A percentile compares a stretch with the other conserved stretches of the same genome.
Conservation (phyloP, 2,329 filamentous ascomycete species). For the Hypocrella siamensis region DNA sequence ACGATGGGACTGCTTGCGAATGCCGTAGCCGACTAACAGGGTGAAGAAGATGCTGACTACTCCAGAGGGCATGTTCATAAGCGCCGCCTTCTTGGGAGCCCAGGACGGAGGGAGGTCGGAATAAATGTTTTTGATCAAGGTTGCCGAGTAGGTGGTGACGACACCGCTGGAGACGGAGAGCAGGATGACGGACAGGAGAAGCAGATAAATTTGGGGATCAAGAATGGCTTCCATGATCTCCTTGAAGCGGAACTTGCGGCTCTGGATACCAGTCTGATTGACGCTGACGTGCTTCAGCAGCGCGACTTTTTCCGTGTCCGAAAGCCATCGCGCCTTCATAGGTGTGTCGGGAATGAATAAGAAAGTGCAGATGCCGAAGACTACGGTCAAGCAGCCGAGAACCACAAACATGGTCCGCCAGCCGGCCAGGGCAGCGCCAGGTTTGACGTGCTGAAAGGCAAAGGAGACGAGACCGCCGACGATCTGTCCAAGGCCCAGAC, state of each 20-base stretch:
- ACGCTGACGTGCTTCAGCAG: constrained; percentile 36
- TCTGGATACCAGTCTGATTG: constrained; percentile 43
- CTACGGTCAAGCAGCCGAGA: constrained; percentile 35
- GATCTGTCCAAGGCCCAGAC: constrained; percentile 45
- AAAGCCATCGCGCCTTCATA: constrained; percentile 29
- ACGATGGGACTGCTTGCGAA: constrained; percentile 29
- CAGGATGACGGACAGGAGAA: constrained; percentile 31
- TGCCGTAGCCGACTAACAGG: constrained; percentile 29
- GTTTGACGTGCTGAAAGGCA: constrained; percentile 36
- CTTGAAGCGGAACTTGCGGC: constrained; percentile 33
- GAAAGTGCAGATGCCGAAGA: constrained; percentile 16
- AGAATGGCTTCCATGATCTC: constrained; percentile 35
- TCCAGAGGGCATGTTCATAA: constrained; percentile 40
- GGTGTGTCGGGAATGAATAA: constrained; percentile 24
- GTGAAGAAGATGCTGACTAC: constrained; percentile 35
- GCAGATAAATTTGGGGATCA: constrained; percentile 35
- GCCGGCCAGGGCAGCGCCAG: constrained; percentile 39
- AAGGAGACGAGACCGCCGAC: constrained; percentile 48
- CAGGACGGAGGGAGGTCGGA: constrained; percentile 14
- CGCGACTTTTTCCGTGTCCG: constrained; percentile 30
- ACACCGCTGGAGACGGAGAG: constrained; percentile 37
- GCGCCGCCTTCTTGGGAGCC: constrained; percentile 24
- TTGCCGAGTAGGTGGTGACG: constrained; percentile 38
- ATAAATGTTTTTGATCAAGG: constrained; percentile 31
- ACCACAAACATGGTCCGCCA: constrained; percentile 59